A percentile compares a stretch with the other conserved stretches of the same genome.
phyloP scores from a whole-genome alignment of 495 filamentous ascomycete species.

The Trichoderma gamsii region DNA sequence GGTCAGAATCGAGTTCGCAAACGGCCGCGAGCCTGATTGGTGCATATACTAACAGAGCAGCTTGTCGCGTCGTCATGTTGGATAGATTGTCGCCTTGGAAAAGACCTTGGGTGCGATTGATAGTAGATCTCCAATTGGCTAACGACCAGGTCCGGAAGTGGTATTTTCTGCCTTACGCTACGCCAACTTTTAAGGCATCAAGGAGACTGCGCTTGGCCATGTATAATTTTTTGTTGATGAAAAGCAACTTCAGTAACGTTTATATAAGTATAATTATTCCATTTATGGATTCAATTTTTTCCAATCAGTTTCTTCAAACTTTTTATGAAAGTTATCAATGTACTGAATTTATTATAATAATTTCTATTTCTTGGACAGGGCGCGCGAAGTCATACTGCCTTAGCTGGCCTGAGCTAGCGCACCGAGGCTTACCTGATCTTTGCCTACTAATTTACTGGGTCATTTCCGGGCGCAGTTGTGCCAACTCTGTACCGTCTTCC shows the following conservation, averaged over 20 bases:
- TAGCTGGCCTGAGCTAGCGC: background rate
- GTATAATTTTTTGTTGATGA: background rate
- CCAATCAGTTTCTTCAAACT: too few species aligned
- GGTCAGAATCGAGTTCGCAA: background rate
- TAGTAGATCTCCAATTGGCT: background rate
- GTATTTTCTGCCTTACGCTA: conserved; percentile 4
- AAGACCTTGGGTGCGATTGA: background rate
- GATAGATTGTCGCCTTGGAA: conserved; percentile 5
- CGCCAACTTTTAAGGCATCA: background rate
- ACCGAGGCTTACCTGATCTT: background rate
- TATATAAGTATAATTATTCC: too few species aligned
- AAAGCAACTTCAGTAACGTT: background rate
- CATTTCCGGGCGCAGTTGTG: background rate
- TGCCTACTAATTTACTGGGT: too few species aligned
- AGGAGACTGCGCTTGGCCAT: background rate
- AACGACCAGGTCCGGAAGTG: background rate
- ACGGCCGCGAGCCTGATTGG: background rate
- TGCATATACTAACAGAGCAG: conserved; percentile 36
- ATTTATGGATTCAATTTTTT: too few species aligned
- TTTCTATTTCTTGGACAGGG: background rate
- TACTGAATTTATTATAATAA: background rate
- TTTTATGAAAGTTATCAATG: too few species aligned
- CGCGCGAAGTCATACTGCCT: background rate
- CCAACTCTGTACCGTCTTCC: conserved; percentile 3
- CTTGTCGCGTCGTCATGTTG: conserved; percentile 43